phyloP scores from a whole-genome alignment of 495 filamentous ascomycete species.

The Penicillium goetzii region DNA sequence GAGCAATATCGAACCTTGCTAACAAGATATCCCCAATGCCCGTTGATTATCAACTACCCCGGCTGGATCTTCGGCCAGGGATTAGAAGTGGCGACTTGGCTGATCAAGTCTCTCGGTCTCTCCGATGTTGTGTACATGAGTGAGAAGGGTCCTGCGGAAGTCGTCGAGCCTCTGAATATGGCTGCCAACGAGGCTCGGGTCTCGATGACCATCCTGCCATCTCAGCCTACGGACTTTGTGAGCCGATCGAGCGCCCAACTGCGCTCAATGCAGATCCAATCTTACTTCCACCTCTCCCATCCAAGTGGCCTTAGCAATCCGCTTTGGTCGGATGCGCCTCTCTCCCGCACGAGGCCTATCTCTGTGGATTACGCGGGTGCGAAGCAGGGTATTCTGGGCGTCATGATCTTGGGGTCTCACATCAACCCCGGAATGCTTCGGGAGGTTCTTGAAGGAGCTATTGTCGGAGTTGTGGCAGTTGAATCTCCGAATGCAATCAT shows the following conservation, averaged over 20 bases:
- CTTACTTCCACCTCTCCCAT: slow-evolving; percentile 69
- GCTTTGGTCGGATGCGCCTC: slow-evolving; percentile 52
- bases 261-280: slow-evolving; percentile 77
- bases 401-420: slow-evolving; percentile 57
- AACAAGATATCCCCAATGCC: slow-evolving; percentile 47
- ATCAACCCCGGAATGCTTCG: slow-evolving; percentile 50
- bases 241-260: slow-evolving; percentile 70
- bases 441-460: slow-evolving; percentile 58
- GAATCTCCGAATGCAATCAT: slow-evolving; percentile 48
- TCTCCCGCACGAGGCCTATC: slow-evolving; percentile 55
- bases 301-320: slow-evolving; percentile 38
- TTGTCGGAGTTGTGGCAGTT: slow-evolving; percentile 60
- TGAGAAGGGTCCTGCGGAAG: slow-evolving; percentile 66
- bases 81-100: slow-evolving; percentile 66
- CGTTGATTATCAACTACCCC: slow-evolving; percentile 79
- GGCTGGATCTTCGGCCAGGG: slow-evolving; percentile 82
- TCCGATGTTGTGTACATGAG: slow-evolving; percentile 78
- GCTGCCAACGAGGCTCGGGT: slow-evolving; percentile 40
- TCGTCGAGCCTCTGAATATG: slow-evolving; percentile 57
- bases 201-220: slow-evolving; percentile 49
- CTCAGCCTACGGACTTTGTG: slow-evolving; percentile 63
- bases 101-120: slow-evolving; percentile 55
- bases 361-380: slow-evolving; percentile 59
- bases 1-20: slow-evolving; percentile 59
- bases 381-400: slow-evolving; percentile 52